A percentile compares a stretch with the other conserved stretches of the same genome.
phyloP scores from a whole-genome alignment of 208 protist genomes.

The Crithidia expoeki region DNA sequence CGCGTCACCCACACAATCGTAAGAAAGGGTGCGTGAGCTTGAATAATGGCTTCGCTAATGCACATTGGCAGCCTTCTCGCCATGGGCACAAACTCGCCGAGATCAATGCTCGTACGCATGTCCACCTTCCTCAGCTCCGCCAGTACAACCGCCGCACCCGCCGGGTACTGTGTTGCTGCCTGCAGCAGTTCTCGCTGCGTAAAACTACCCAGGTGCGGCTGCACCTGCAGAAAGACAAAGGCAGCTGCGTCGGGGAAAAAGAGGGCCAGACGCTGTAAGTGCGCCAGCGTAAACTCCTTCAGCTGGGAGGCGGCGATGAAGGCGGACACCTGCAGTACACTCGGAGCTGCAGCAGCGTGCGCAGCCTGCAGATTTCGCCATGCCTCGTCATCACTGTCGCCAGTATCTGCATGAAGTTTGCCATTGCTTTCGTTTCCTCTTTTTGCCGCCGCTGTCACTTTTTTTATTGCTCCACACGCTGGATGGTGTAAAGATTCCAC shows the following conservation, averaged over 20 bases:
- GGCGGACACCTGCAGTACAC: constrained; percentile 29
- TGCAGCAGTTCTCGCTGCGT: constrained; percentile 64
- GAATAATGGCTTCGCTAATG: constrained; percentile 52
- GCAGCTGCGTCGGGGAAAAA: constrained; percentile 45
- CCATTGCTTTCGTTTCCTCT: not conserved
- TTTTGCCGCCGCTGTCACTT: not conserved
- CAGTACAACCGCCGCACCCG: constrained; percentile 38
- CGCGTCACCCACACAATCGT: constrained; percentile 72
- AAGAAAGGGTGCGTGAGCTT: constrained; percentile 53
- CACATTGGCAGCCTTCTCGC: constrained; percentile 66
- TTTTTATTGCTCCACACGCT: not conserved
- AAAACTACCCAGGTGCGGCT: constrained; percentile 42
- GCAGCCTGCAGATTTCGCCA: not conserved
- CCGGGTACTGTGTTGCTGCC: constrained; percentile 56
- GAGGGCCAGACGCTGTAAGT: constrained; percentile 43
- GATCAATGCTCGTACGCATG: constrained; percentile 56
- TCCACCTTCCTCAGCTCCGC: constrained; percentile 48
- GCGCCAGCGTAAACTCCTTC: constrained; percentile 54
- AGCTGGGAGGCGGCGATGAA: constrained; percentile 38
- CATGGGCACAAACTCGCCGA: constrained; percentile 61
- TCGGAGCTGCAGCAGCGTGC: constrained; percentile 22
- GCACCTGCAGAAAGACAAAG: constrained; percentile 40
- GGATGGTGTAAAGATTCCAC: not conserved
- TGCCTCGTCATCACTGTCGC: not conserved
- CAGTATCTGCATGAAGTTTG: not conserved